phyloP scores from a whole-genome alignment of 208 protist genomes.

The Tritrichomonas foetus region DNA sequence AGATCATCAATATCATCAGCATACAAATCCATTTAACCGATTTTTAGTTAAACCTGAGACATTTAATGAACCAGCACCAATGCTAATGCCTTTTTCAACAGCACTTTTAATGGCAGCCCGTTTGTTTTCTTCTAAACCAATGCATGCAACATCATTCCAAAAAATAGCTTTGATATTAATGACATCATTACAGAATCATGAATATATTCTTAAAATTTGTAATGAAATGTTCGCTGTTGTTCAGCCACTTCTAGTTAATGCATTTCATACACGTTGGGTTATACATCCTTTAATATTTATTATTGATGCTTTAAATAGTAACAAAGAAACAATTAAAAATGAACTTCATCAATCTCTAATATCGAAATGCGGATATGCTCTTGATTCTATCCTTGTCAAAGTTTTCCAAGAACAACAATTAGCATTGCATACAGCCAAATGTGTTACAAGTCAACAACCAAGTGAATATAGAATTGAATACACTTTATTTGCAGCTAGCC shows the following conservation, averaged over 20 bases:
- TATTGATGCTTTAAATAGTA: background rate
- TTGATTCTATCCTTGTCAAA: background rate
- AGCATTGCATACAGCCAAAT: too few relatives aligned
- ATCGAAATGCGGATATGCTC: background rate
- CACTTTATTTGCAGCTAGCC: background rate
- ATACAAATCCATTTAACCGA: constrained; percentile 38
- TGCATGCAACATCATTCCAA: constrained; percentile 16
- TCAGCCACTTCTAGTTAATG: background rate
- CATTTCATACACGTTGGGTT: background rate
- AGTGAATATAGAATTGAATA: background rate
- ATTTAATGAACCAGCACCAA: background rate
- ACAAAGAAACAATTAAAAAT: background rate
- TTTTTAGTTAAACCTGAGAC: background rate
- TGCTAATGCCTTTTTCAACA: background rate
- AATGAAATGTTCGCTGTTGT: background rate
- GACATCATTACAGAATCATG: background rate
- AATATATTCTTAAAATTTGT: background rate
- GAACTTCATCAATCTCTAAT: background rate
- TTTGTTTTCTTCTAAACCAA: background rate
- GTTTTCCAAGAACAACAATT: constrained; percentile 18
- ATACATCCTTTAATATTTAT: background rate
- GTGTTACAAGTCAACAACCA: background rate
- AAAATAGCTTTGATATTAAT: background rate
- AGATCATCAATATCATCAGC: background rate
- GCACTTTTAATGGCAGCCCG: background rate